Percentiles rank a stretch among this genome's conserved stretches.
Conservation (phyloP, 192 early-diverging fungal species). For the Funneliformis geosporum region DNA sequence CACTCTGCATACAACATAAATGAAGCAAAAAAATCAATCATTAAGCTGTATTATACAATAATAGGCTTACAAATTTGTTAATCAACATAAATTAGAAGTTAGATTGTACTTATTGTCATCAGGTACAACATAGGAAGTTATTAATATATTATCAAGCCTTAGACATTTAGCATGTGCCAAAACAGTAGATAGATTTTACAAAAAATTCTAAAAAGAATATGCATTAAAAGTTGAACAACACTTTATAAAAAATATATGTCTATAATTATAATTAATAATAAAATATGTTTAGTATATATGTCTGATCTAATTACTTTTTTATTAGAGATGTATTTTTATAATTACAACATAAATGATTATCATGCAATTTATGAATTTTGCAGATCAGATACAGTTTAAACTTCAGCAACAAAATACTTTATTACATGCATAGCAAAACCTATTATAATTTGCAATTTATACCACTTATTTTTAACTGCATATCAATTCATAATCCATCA, state of each 20-base stretch:
- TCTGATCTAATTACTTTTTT: too few species aligned
- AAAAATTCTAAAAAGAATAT: neutral
- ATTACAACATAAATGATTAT: too few species aligned
- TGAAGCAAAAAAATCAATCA: neutral
- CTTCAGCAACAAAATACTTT: neutral
- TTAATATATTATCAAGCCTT: neutral
- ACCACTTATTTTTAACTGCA: neutral
- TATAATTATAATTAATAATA: too few species aligned
- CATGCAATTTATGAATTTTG: neutral
- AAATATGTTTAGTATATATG: too few species aligned
- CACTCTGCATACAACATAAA: neutral
- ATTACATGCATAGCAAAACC: neutral
- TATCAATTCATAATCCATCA: neutral
- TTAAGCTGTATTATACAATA: neutral
- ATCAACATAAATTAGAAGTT: neutral
- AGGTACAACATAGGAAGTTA: neutral
- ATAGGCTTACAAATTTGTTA: neutral
- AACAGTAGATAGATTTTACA: neutral
- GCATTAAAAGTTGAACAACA: neutral
- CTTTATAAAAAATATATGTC: neutral
- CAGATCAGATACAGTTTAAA: neutral
- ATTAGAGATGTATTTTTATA: too few species aligned
- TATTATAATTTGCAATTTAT: neutral
- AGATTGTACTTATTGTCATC: neutral
- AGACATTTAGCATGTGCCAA: neutral